Base-by-base conservation (phyloP, 495 filamentous ascomycete genomes). In the Aspergillus ellipticus region DNA sequence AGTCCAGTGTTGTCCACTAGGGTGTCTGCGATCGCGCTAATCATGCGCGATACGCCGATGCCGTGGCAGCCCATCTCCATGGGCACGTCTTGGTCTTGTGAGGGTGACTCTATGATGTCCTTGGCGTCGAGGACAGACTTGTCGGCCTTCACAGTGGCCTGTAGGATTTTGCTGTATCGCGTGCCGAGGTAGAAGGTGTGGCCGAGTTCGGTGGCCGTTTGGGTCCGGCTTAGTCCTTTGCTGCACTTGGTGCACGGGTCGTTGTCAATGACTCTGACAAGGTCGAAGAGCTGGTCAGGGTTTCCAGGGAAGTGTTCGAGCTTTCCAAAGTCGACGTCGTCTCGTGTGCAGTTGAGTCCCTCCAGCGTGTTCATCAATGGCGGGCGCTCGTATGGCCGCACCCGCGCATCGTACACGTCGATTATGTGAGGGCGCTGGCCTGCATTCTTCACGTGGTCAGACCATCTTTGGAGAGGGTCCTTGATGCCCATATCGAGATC, bases 41-140 rank as follows among this genome's bases (percentile, higher is more conserved):
- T 87, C 69, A 98, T 84, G 28, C 94, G 87, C 1, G 92, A 96
- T 20, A 98, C 81, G 0, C 94, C 94, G 55, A 98, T 96, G 1
- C 94, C 94, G 61, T 97, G 89, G 60, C 95, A 98, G 45, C 94
- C 94, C 93, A 97, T 97, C 51, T 94, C 82, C 70, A 97, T 80
- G 0, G 85, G 74, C 0, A 82, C 78, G 24, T 67, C 68, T 49
- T 70, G 50, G 42, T 68, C 51, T 55, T 65, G 13, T 15, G 13
- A 13, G 3, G 35, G n/a, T 5, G 35, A 13, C n/a, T 1, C 1
- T 53, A 49, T 51, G 31, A 61, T 42, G n/a, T 51, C 56, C 11
- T 60, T 55, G 15, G 13, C 31, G 17, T 55, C 54, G 9, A 69
- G 58, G 22, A 64, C 43, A 7, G 74, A 52, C 6, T 60, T 51